phyloP scores from a whole-genome alignment of 495 filamentous ascomycete genomes.

The Chaetomium fimeti region DNA sequence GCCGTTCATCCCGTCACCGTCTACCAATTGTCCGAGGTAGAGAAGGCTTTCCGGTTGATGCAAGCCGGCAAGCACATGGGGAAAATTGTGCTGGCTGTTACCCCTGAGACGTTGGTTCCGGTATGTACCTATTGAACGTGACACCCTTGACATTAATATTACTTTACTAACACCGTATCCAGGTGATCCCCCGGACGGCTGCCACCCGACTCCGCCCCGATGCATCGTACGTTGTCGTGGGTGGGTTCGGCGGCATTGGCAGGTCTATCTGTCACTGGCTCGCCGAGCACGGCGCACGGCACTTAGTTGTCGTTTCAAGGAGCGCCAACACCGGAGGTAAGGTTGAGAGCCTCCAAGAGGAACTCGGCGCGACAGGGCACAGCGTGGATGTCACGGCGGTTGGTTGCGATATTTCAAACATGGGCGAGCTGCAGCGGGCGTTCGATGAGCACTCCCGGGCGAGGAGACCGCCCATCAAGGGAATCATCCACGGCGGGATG shows the following conservation, averaged over 20 bases:
- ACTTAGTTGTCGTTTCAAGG: constrained; percentile 59
- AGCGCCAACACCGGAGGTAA: constrained; percentile 43
- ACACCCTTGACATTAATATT: not conserved
- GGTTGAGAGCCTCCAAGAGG: constrained; percentile 36
- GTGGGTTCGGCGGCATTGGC: constrained; percentile 64
- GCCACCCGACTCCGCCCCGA: constrained; percentile 37
- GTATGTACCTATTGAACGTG: constrained; percentile 19
- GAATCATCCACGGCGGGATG: constrained; percentile 54
- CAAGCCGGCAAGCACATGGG: constrained; percentile 54
- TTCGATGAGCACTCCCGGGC: constrained; percentile 33
- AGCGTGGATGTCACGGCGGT: constrained; percentile 41
- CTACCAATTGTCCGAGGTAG: constrained; percentile 40
- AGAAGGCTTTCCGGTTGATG: constrained; percentile 48
- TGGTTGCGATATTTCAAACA: constrained; percentile 45
- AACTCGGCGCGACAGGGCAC: constrained; percentile 39
- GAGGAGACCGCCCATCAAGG: constrained; percentile 45
- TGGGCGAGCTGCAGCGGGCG: constrained; percentile 34
- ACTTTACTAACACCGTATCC: constrained; percentile 21
- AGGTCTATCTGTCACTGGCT: constrained; percentile 58
- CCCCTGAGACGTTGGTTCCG: constrained; percentile 26
- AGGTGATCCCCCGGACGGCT: constrained; percentile 23
- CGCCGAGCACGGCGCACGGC: constrained; percentile 54
- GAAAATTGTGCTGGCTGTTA: constrained; percentile 52
- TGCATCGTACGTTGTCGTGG: constrained; percentile 59
- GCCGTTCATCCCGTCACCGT: constrained; percentile 37